Conservation (phyloP, 2,329 filamentous ascomycete genomes). For the Byssoonygena ceratinophila region DNA sequence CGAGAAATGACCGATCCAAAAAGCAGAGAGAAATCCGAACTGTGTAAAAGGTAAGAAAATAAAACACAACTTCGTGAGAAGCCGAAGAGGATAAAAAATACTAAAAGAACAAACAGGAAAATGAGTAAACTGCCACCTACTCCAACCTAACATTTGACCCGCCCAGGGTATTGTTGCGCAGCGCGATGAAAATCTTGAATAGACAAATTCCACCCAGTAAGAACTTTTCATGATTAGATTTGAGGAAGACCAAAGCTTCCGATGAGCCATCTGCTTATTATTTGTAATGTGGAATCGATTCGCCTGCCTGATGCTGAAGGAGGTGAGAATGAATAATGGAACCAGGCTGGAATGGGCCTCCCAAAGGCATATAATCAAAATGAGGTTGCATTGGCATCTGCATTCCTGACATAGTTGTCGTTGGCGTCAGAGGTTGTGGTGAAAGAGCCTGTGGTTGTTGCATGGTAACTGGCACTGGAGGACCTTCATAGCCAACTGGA, state of each 20-base stretch:
- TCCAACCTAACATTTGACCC: neutral
- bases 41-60: neutral
- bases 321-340: conserved; percentile 2
- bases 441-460: neutral
- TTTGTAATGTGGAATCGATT: conserved; percentile 4
- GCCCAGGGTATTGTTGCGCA: conserved; percentile 1
- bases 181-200: conserved; percentile 4
- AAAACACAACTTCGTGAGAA: neutral
- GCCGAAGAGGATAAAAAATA: neutral
- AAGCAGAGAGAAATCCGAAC: neutral
- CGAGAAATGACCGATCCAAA: too few species aligned
- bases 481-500: conserved; percentile 3
- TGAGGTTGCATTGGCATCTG: conserved; percentile 2
- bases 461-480: neutral
- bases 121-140: conserved; percentile 3
- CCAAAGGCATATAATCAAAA: conserved; percentile 8
- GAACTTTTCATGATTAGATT: neutral
- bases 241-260: too few species aligned
- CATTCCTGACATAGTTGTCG: conserved; percentile 1
- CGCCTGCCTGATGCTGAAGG: neutral
- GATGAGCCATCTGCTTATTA: neutral
- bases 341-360: neutral
- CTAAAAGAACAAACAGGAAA: neutral
- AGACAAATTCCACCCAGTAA: conserved; percentile 7
- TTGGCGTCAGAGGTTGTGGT: neutral